Evolutionary conservation across 768 basidiomycete genomes (phyloP).

Genomic region (Leccinellum albellum): DNA sequence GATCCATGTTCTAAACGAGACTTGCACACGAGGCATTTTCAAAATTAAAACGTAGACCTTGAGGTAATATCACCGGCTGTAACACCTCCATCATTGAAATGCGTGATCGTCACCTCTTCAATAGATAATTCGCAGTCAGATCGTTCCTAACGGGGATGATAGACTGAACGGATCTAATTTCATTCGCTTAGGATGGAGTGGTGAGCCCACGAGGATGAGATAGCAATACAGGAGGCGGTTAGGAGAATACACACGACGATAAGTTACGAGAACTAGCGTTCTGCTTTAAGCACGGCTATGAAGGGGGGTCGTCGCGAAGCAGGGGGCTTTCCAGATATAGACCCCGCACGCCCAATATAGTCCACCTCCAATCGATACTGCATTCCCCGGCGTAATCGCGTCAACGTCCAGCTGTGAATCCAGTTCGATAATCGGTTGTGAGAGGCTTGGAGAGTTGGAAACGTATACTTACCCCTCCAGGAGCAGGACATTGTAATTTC

Average conservation of each 20-base stretch:
- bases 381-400: slow-evolving; percentile 59
- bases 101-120: slow-evolving; percentile 30
- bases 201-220: slow-evolving; percentile 28
- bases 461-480: slow-evolving; percentile 55
- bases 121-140: slow-evolving; percentile 21
- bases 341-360: slow-evolving; percentile 67
- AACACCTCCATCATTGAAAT: slow-evolving; percentile 27
- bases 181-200: slow-evolving; percentile 18
- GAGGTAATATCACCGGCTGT: slow-evolving; percentile 34
- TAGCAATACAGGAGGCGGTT: slow-evolving; percentile 28
- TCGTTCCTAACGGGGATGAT: slow-evolving; percentile 26
- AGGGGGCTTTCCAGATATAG: slow-evolving; percentile 46
- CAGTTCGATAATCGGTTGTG: not conserved
- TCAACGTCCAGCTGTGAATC: slow-evolving; percentile 58
- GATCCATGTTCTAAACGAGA: slow-evolving; percentile 13
- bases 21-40: slow-evolving; percentile 27
- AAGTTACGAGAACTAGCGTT: slow-evolving; percentile 27
- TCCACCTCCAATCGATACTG: slow-evolving; percentile 63
- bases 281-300: slow-evolving; percentile 56
- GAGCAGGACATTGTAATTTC: slow-evolving; percentile 61
- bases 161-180: slow-evolving; percentile 14
- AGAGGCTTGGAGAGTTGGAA: not conserved
- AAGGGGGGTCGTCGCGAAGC: slow-evolving; percentile 56
- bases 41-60: slow-evolving; percentile 25
- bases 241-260: slow-evolving; percentile 26